Percentiles rank a stretch among this genome's conserved stretches.
Evolutionary conservation across 1,284 basidiomycete species (phyloP).

Genomic region (Austropuccinia psidii): DNA sequence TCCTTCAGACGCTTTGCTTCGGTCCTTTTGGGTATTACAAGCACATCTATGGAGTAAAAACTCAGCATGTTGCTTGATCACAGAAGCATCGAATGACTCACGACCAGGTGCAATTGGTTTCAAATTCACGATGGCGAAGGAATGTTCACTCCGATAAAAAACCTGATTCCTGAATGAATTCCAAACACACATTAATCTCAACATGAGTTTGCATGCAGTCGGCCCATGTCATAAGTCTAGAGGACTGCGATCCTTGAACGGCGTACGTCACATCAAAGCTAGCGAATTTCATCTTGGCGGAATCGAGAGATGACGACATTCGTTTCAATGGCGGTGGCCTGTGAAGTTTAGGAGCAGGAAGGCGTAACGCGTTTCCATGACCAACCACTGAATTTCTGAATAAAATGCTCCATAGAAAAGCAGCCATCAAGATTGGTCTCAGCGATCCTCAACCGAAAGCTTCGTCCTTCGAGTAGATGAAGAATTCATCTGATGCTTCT

Average conservation of each 20-base stretch:
- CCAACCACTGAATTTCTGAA: no score
- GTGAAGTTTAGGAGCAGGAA: no score
- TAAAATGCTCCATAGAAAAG: no score
- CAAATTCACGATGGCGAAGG: conserved; percentile 43
- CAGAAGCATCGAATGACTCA: neutral
- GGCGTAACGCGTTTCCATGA: no score
- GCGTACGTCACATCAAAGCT: conserved; percentile 30
- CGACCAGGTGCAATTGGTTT: conserved; percentile 46
- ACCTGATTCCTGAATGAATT: conserved; percentile 2
- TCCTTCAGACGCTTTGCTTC: conserved; percentile 42
- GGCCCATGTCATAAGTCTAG: neutral
- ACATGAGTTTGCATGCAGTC: no score
- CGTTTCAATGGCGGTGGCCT: no score
- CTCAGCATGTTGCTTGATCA: neutral
- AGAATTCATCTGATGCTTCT: no score
- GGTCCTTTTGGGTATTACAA: conserved; percentile 43
- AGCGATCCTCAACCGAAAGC: no score
- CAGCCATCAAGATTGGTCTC: no score
- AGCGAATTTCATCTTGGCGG: no score
- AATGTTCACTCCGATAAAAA: conserved; percentile 13
- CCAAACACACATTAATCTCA: neutral
- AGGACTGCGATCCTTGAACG: no score
- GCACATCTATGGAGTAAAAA: conserved; percentile 34
- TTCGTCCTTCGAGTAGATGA: no score
- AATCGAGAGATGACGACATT: conserved; percentile 14